Conservation (phyloP, 2,329 filamentous ascomycete genomes). For the Escovopsis sp. region DNA sequence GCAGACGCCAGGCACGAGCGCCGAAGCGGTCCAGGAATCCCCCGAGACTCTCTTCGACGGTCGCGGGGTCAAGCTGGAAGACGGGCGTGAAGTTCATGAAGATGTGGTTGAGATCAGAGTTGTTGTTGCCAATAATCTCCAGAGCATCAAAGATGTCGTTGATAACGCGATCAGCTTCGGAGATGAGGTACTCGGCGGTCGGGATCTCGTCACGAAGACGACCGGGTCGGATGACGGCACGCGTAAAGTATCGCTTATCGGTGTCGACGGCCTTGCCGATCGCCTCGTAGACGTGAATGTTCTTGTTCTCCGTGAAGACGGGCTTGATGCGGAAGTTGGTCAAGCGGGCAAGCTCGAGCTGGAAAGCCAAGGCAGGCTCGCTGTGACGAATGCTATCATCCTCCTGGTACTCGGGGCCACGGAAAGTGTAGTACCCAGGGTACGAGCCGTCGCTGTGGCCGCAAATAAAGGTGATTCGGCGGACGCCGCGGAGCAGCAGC, state of each 20-base stretch:
- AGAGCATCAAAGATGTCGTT: conserved; percentile 95
- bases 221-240: conserved; percentile 85
- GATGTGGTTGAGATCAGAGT: conserved; percentile 98
- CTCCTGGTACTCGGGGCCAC: conserved; percentile 76
- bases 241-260: conserved; percentile 97
- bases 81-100: conserved; percentile 99
- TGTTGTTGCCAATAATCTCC: conserved; percentile 98
- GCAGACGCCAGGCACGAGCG: conserved; percentile 85
- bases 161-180: conserved; percentile 89
- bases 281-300: conserved; percentile 97
- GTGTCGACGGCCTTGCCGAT: conserved; percentile 88
- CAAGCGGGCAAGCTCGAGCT: conserved; percentile 86
- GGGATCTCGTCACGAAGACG: conserved; percentile 94
- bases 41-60: conserved; percentile 84
- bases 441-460: conserved; percentile 89
- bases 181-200: conserved; percentile 96
- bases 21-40: conserved; percentile 96
- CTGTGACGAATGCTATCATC: conserved; percentile 94
- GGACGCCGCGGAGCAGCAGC: conserved; percentile 64
- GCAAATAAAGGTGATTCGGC: conserved; percentile 90
- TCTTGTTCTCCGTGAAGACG: conserved; percentile 97
- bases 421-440: conserved; percentile 96
- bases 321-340: conserved; percentile 97
- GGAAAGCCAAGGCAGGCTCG: conserved; percentile 93
- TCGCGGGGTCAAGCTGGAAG: conserved; percentile 77